Conservation (phyloP, 192 early-diverging fungal species). For the Pilaira anomala region DNA sequence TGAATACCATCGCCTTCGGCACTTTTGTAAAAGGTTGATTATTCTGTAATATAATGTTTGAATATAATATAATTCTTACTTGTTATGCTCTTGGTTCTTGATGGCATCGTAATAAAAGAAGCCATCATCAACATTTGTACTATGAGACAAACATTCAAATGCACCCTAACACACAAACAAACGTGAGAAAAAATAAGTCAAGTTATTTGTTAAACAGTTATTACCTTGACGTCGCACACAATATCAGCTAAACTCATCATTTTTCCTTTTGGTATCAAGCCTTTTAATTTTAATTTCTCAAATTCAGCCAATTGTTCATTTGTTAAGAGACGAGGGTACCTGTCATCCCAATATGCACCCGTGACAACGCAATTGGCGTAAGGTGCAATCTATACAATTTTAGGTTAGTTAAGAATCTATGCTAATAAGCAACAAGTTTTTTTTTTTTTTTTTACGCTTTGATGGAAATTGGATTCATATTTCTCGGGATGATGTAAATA, state of each 20-base stretch:
- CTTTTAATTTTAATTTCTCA: conserved; percentile 53
- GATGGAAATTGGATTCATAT: conserved; percentile 78
- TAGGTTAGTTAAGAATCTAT: not conserved
- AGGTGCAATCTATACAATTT: conserved; percentile 72
- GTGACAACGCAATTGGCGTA: conserved; percentile 87
- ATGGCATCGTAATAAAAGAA: conserved; percentile 92
- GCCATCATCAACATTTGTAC: conserved; percentile 85
- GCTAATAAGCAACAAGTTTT: too few relatives aligned
- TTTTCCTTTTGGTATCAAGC: conserved; percentile 52
- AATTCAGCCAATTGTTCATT: conserved; percentile 73
- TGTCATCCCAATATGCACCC: conserved; percentile 90
- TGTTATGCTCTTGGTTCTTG: conserved; percentile 61
- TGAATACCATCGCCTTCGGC: conserved; percentile 83
- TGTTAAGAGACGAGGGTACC: conserved; percentile 87
- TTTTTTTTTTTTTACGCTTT: conserved; percentile 45
- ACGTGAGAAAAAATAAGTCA: conserved; percentile 7
- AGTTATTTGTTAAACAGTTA: not conserved
- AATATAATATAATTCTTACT: too few relatives aligned
- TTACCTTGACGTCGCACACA: conserved; percentile 86
- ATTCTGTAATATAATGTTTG: conserved; percentile 6
- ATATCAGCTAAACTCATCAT: conserved; percentile 90
- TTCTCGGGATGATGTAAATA: conserved; percentile 77
- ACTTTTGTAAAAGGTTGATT: conserved; percentile 25
- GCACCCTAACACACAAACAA: conserved; percentile 73
- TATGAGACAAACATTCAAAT: conserved; percentile 90